These are phyloP conservation scores for Erysimum cheiri DNA, from an alignment of 441 rosid genomes.

Conservation along the genomic window DNA sequence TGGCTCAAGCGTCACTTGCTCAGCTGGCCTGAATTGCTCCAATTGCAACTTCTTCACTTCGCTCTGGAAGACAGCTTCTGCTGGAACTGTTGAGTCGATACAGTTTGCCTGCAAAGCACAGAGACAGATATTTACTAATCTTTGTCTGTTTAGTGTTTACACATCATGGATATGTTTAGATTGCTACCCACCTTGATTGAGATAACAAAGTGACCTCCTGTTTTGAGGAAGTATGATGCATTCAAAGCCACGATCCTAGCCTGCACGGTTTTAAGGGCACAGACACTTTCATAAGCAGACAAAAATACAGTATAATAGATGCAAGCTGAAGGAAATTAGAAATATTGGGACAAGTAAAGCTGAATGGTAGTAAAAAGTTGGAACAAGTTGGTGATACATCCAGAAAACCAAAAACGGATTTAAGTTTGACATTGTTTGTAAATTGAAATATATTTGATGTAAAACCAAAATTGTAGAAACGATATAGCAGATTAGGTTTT, in stretches of 20 bases:
- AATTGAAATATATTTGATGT: not conserved
- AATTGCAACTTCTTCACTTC: conserved; percentile 86
- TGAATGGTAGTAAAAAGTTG: not conserved
- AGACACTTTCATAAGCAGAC: not conserved
- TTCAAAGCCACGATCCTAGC: conserved; percentile 94
- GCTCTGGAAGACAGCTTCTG: conserved; percentile 80
- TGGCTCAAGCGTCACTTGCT: conserved; percentile 97
- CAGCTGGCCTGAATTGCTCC: conserved; percentile 86
- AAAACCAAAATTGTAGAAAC: not conserved
- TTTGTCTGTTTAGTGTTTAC: not conserved
- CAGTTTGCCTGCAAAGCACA: conserved; percentile 70
- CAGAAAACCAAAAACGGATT: not conserved
- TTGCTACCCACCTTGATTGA: conserved; percentile 83
- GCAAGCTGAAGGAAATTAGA: not conserved
- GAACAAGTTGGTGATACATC: not conserved
- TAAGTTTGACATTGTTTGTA: not conserved
- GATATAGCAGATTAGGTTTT: not conserved
- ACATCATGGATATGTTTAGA: not conserved
- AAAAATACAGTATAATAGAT: not conserved
- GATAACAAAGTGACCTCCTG: conserved; percentile 96
- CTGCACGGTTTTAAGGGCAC: conserved; percentile 48
- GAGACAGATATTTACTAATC: not conserved
- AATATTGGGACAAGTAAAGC: not conserved
- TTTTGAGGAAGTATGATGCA: conserved; percentile 77
- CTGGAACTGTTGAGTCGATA: conserved; percentile 93